phyloP scores from a whole-genome alignment of 1,284 basidiomycete species.

The Sanguinoderma infundibulare region DNA sequence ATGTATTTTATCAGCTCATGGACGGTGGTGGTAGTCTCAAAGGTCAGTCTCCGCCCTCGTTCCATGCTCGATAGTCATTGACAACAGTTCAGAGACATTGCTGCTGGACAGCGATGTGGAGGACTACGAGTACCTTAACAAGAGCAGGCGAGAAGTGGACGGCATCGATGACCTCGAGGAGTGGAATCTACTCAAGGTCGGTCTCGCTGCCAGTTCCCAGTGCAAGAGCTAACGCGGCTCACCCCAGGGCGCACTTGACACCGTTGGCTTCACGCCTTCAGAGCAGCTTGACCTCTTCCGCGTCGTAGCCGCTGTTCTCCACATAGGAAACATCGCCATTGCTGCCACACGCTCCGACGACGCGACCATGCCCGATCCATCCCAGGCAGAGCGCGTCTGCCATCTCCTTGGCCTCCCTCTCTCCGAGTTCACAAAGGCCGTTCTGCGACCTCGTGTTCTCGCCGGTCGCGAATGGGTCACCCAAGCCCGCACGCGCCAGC shows the following conservation, averaged over 20 bases:
- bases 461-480: conserved; percentile 98
- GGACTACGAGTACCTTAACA: conserved; percentile 91
- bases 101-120: conserved; percentile 79
- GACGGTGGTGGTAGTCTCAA: conserved; percentile 69
- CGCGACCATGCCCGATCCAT: conserved; percentile 82
- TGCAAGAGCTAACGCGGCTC: not conserved
- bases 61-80: not conserved
- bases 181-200: conserved; percentile 81
- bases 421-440: conserved; percentile 87
- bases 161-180: conserved; percentile 94
- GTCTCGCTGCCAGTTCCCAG: not conserved
- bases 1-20: conserved; percentile 94
- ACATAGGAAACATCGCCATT: conserved; percentile 93
- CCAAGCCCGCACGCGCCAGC: conserved; percentile 89
- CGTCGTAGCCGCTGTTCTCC: conserved; percentile 92
- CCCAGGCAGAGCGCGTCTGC: conserved; percentile 90
- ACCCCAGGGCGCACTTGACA: conserved; percentile 74
- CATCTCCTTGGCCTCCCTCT: conserved; percentile 94
- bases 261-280: conserved; percentile 83
- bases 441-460: conserved; percentile 87
- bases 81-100: conserved; percentile 60
- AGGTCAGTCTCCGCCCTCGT: conserved; percentile 42
- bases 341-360: conserved; percentile 86
- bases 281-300: conserved; percentile 96
- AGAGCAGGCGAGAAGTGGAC: conserved; percentile 89